Base-by-base conservation (phyloP, 2,329 filamentous ascomycete species). In the Chaetoscypha palmicola region DNA sequence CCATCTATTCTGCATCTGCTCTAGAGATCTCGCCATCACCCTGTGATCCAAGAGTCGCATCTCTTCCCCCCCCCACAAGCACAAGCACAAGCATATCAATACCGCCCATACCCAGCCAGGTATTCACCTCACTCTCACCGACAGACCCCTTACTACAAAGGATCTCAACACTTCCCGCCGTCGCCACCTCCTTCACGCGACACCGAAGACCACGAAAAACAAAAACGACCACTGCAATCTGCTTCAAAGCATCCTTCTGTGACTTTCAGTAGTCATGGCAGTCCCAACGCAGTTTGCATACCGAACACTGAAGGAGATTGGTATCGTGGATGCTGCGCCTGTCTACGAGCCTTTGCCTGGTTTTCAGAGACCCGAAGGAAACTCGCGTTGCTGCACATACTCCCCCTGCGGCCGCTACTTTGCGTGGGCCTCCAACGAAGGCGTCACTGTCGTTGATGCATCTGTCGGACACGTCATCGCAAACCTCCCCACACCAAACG, bases 371-470 rank as follows among this genome's bases (percentile, higher is more conserved):
- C 90, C 91, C 50, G 86, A 95, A 74, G 91, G 90, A 64, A 95
- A 91, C 70, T 78, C 94, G 62, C 85, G 92, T 66, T 97, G 89
- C 72, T 94, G 86, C 74, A 80, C 81, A 61, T 98, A 98, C 73
- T 97, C 92, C 52, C 86, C 89, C 47, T 94, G 92, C 68, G 91
- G 92, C 64, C 86, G 86, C 63, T 98, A 90, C 73, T 94, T 96
- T 68, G 90, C 89, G 52, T 98, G 87, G 84, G 90, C 91, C 55
- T 86, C 87, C 51, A 84, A 81, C 52, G 88, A 95, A 59, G 83
- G 81, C 62, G 90, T 98, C 61, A 82, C 76, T 56, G 82, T 97
- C 54, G 75, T 94, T 59, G 87, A 97, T 65, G 77, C 91, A 52
- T 84, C 83, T 34, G 75, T 72, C 54, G 91, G 90, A 58, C 71